Percentiles rank a stretch among this genome's conserved stretches.
Conservation (phyloP, 495 filamentous ascomycete genomes). For the Extremus antarcticus region DNA sequence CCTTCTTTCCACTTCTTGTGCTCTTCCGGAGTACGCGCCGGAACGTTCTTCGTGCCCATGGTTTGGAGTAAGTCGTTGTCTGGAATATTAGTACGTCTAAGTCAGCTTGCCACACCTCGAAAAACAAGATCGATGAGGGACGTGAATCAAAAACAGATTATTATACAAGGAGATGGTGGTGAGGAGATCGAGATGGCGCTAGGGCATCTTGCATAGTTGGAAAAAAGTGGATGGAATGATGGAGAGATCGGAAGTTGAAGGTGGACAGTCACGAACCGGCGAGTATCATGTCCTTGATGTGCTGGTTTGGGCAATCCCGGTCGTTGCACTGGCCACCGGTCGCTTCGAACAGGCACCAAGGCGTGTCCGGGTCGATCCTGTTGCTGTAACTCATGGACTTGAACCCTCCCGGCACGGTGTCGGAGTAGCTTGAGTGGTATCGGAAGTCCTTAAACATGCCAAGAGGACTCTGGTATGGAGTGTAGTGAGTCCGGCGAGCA, state of each 20-base stretch:
- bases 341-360: slow-evolving; percentile 64
- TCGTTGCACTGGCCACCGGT: slow-evolving; percentile 69
- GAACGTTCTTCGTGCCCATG: slow-evolving; percentile 31
- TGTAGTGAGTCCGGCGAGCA: slow-evolving; percentile 34
- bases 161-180: too few relatives aligned
- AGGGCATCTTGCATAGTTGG: too few relatives aligned
- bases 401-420: slow-evolving; percentile 62
- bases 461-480: slow-evolving; percentile 74
- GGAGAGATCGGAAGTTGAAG: too few relatives aligned
- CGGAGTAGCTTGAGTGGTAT: slow-evolving; percentile 64
- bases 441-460: slow-evolving; percentile 77
- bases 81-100: slow-evolving; percentile 13
- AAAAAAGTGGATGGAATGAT: too few relatives aligned
- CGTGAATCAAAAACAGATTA: too few relatives aligned
- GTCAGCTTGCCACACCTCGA: slow-evolving; percentile 6
- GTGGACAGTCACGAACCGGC: slow-evolving; percentile 75
- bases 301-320: slow-evolving; percentile 58
- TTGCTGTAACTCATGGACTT: slow-evolving; percentile 89
- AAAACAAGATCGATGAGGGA: too few relatives aligned
- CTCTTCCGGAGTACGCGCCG: slow-evolving; percentile 60
- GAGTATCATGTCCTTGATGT: slow-evolving; percentile 64
- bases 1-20: slow-evolving; percentile 62
- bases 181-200: slow-evolving; percentile 2
- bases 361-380: slow-evolving; percentile 61
- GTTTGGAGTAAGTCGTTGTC: slow-evolving; percentile 12